Evolutionary conservation across 1,139 yeast genomes (phyloP).

Genomic region (Yamadazyma mexicana): DNA sequence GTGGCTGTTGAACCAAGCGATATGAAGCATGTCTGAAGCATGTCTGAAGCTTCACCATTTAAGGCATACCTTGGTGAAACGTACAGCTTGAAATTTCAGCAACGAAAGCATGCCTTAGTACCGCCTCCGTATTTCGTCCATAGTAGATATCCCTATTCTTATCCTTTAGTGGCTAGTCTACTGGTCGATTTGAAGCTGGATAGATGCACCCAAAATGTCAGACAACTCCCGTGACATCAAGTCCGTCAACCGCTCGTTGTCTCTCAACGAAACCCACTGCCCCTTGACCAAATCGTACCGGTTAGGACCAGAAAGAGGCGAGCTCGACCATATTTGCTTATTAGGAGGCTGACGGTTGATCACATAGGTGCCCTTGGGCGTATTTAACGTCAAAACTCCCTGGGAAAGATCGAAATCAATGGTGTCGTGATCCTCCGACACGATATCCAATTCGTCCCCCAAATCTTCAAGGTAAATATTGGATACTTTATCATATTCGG

Average conservation of each 20-base stretch:
- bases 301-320: slow-evolving; percentile 93
- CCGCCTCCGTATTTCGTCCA: no score
- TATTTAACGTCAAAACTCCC: slow-evolving; percentile 73
- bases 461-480: slow-evolving; percentile 65
- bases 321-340: slow-evolving; percentile 88
- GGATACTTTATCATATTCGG: slow-evolving; percentile 59
- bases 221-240: slow-evolving; percentile 50
- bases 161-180: no score
- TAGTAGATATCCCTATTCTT: no score
- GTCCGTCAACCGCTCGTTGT: slow-evolving; percentile 48
- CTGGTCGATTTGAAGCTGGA: slow-evolving; percentile 20
- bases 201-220: slow-evolving; percentile 31
- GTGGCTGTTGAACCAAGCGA: no score
- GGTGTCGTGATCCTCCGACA: slow-evolving; percentile 58
- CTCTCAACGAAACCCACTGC: slow-evolving; percentile 64
- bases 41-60: no score
- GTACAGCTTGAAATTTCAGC: no score
- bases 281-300: slow-evolving; percentile 57
- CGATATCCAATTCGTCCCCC: slow-evolving; percentile 60
- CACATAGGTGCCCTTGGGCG: slow-evolving; percentile 76
- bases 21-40: no score
- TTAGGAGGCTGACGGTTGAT: slow-evolving; percentile 94
- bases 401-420: slow-evolving; percentile 80
- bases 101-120: no score
- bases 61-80: no score